Percentiles rank a stretch among this genome's conserved stretches.
phyloP scores from a whole-genome alignment of 2,329 filamentous ascomycete species.

The Akanthomyces lecanii region DNA sequence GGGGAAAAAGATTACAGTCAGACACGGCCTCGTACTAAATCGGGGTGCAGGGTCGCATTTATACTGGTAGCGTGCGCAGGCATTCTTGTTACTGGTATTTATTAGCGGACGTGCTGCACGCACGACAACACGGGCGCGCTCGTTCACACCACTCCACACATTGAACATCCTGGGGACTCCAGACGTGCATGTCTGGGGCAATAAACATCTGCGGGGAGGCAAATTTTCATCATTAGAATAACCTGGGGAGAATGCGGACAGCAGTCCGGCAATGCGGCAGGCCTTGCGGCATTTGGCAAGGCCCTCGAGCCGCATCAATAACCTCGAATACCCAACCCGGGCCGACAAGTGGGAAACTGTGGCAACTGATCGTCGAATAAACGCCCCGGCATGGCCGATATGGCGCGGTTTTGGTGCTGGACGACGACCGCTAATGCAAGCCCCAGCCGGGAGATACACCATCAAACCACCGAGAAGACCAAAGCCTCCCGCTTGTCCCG shows the following conservation, averaged over 20 bases:
- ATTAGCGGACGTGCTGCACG: neutral
- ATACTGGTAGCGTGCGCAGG: neutral
- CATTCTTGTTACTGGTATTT: neutral
- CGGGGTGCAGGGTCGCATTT: slow-evolving; percentile 8
- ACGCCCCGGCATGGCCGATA: neutral
- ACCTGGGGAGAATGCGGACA: slow-evolving; percentile 2
- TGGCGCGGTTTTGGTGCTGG: neutral
- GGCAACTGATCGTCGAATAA: slow-evolving; percentile 8
- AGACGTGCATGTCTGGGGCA: slow-evolving; percentile 2
- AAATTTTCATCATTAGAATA: neutral
- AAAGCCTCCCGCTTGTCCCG: neutral
- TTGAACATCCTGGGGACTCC: neutral
- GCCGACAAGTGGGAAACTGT: slow-evolving; percentile 10
- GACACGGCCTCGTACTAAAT: neutral
- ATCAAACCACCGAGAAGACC: neutral
- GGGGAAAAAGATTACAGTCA: neutral
- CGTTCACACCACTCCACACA: slow-evolving; percentile 3
- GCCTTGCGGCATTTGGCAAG: neutral
- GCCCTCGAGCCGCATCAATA: neutral
- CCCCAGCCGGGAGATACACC: neutral
- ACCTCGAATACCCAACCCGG: neutral
- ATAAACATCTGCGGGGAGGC: neutral
- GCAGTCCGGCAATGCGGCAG: neutral
- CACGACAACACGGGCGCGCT: neutral
- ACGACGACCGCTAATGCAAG: slow-evolving; percentile 7